Base-by-base conservation (phyloP, 2,329 filamentous ascomycete genomes). In the Alternaria gaisen region DNA sequence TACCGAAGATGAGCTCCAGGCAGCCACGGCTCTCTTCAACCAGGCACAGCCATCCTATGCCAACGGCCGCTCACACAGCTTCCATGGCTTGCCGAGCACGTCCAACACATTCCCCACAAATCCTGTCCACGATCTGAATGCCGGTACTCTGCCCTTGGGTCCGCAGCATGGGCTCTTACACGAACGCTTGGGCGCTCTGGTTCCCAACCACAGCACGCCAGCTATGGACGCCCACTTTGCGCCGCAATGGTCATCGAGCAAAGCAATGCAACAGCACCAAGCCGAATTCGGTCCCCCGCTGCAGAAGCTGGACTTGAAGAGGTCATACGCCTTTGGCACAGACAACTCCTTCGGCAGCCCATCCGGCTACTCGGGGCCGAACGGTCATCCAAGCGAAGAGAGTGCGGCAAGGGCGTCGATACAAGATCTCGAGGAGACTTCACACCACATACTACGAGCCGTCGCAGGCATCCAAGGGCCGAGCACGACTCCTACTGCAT, bases 271-370 rank as follows among this genome's bases (percentile, higher is more conserved):
- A 26, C 63, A 65, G 36, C 66, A 69, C 24, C 60, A 70, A 4
- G 56, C 67, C 8, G 65, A 71, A 24, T 68, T 69, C 20, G 64
- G 52, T 5, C 64, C 71, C 11, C 51, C 66, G 5, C 46, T 66
- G 16, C 61, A 58, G 32, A 67, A 67, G 38, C 60, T 68, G 0
- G 61, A 42, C 12, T 47, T 77, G n/a, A 76, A 74, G 60, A 61
- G 72, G 40, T 65, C 72, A 9, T 78, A 77, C 36, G 75, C 72
- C 0, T 79, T 77, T 53, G 76, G 76, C 24, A 78, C 75, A 1
- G 77, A 79, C 57, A 70, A 69, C 48, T 69, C 72, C 6, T 79
- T 79, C 68, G 74, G 72, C 51, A 74, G 74, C 53, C 64, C 68
- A 1, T 60, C 68, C 30, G 75, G 71, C 2, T 78, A 71, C 56